Conservation (phyloP, 192 early-diverging fungal species). For the Chytriomyces sp. region DNA sequence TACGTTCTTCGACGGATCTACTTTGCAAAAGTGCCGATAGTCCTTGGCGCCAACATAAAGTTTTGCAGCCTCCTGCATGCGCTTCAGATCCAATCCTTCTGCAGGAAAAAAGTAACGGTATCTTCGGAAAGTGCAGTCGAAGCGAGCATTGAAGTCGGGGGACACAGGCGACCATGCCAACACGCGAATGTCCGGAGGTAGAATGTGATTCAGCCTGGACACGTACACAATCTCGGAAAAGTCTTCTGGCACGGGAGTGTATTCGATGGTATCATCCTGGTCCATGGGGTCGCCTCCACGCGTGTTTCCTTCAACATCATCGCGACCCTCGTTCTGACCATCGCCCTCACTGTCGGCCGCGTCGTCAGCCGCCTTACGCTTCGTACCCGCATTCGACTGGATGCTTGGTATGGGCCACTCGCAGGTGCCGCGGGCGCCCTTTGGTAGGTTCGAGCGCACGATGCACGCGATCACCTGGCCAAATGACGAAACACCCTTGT, state of each 20-base stretch:
- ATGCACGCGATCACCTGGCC: slow-evolving; percentile 86
- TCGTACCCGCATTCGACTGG: not conserved
- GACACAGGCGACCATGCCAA: slow-evolving; percentile 85
- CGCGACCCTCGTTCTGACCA: not conserved
- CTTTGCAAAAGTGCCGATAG: slow-evolving; percentile 94
- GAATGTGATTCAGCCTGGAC: slow-evolving; percentile 76
- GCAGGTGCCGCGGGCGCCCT: slow-evolving; percentile 24
- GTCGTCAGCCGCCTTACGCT: slow-evolving; percentile 15
- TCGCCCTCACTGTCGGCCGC: slow-evolving; percentile 15
- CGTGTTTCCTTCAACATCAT: too few species aligned
- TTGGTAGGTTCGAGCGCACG: slow-evolving; percentile 53
- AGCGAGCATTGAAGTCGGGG: slow-evolving; percentile 81
- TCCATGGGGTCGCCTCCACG: not conserved
- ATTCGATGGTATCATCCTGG: not conserved
- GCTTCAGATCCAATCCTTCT: slow-evolving; percentile 67
- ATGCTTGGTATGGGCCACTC: slow-evolving; percentile 38
- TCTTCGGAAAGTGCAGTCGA: slow-evolving; percentile 75
- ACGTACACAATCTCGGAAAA: slow-evolving; percentile 75
- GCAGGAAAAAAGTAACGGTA: slow-evolving; percentile 92
- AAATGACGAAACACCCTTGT: slow-evolving; percentile 87
- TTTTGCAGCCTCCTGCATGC: slow-evolving; percentile 74
- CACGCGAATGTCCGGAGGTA: slow-evolving; percentile 91
- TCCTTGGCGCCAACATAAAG: slow-evolving; percentile 82
- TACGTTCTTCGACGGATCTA: slow-evolving; percentile 85
- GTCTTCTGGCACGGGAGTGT: not conserved